Base-by-base conservation (phyloP, 306 rosid species). In the Cajanus cajan region DNA sequence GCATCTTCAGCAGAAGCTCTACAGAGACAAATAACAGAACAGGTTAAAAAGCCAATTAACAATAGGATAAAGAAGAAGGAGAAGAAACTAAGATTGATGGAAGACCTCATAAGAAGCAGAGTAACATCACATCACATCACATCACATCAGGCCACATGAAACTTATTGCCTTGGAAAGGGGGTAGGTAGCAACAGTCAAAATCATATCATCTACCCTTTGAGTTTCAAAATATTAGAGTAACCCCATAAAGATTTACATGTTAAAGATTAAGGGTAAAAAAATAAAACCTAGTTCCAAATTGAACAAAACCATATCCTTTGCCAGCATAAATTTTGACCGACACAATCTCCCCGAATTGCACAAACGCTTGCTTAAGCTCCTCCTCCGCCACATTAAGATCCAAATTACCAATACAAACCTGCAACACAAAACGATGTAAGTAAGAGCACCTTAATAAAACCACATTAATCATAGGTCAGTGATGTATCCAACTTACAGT, bases 391-490 rank as follows among this genome's bases (percentile, higher is more conserved):
- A 90, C 83, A 76, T 85, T 91, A 77, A 88, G 91, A 85, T 94
- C 98, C 94, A 94, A 87, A 87, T 88, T 94, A 65, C 97, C 96
- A 64, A 94, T 93, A 90, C 82, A 90, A 81, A 94, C 69, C 98
- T 94, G 86, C 80, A 80, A 45, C 5, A 14, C 84, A 44, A 68
- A 61, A 2, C 1, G 11, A 14, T 33, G 5, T 33, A 7, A 7
- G 43, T 33, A 61, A 61, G 43, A 61, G 68, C 33, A 61, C 68
- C 41, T 31, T 2, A 58, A 58, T 19, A 14, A 81, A 58, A 59
- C 48, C 15, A 62, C 36, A 40, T 28, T 28, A 63, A 18, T 28
- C n/a, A 65, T 6, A 24, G 65, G 58, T 24, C 50, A 15, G 21
- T 33, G 43, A 7, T 7, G 9, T 47, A 50, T 74, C 24, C 37